Conservation (phyloP, 208 protist species). For the Balamuthia mandrillaris region DNA sequence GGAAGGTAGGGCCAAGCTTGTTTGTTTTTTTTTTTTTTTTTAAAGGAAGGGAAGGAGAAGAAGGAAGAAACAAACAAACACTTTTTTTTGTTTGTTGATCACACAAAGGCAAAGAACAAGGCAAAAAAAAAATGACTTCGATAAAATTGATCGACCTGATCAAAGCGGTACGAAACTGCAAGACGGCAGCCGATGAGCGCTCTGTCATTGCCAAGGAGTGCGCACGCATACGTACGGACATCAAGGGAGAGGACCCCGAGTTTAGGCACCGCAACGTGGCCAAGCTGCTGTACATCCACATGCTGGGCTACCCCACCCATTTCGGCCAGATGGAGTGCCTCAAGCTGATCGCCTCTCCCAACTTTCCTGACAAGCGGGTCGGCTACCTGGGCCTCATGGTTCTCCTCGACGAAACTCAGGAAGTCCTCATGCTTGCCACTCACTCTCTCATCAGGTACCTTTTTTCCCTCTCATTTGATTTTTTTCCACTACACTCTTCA, state of each 20-base stretch:
- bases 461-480: not conserved
- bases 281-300: constrained; percentile 91
- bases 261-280: constrained; percentile 94
- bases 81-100: too few relatives aligned
- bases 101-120: too few relatives aligned
- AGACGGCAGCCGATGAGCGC: constrained; percentile 94
- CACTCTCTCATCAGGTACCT: constrained; percentile 81
- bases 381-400: constrained; percentile 87
- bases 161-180: constrained; percentile 88
- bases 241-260: constrained; percentile 86
- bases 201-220: constrained; percentile 91
- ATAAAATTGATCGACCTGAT: constrained; percentile 91
- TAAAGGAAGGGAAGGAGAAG: too few relatives aligned
- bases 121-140: constrained; percentile 53
- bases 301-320: constrained; percentile 88
- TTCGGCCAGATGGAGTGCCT: constrained; percentile 90
- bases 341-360: constrained; percentile 80
- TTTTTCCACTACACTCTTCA: not conserved
- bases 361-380: constrained; percentile 85
- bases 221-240: constrained; percentile 87
- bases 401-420: constrained; percentile 86
- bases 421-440: constrained; percentile 82
- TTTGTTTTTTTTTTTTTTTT: too few relatives aligned
- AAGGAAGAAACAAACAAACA: too few relatives aligned
- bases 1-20: too few relatives aligned